Evolutionary conservation across 129 eudicot species (phyloP), one percentile per base, ranked within the genome.

Genomic region (Arctium minus): DNA sequence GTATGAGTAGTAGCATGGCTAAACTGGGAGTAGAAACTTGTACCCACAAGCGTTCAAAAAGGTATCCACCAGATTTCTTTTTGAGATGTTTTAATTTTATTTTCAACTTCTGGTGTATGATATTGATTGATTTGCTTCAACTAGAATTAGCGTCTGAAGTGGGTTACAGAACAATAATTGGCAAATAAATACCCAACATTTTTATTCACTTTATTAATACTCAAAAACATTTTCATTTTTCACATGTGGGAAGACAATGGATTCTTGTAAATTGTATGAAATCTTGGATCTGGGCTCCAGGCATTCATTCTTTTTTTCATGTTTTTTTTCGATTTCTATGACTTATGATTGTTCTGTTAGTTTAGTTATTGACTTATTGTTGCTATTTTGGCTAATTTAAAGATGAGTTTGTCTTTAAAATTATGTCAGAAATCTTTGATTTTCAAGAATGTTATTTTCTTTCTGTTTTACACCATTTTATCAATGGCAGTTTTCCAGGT

Each of bases 401-500:
- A 48, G 32, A 72, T 72, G 76, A 6, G 8, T 74, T 44, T 3
- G 6, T 15, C 10, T 30, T 37, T 39, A 0, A 33, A 31, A 53
- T 2, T 32, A 27, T 48, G 38, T 75, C 18, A 27, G 60, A 75
- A 62, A 39, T 9, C 38, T 46, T 79, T 76, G 78, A 75, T 38
- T 22, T 22, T 42, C 2, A 12, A 56, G 33, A 22, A 35, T 39
- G 60, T n/a, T 56, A 11, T 79, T 9, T 38, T 35, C 78, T 84
- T 17, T 22, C 22, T 38, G 13, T 73, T 79, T 30, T 46, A 22
- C 8, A 39, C 64, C 42, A 32, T 78, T 81, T 83, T 86, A 15
- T 76, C 68, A 87, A 80, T 87, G 88, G 83, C 95, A 96, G 99
- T 89, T 88, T 90, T 78, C 88, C 94, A 13, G 90, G 87, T 31